Evolutionary conservation across 768 basidiomycete genomes (phyloP).

Genomic region (Symmetrospora coprosmae): DNA sequence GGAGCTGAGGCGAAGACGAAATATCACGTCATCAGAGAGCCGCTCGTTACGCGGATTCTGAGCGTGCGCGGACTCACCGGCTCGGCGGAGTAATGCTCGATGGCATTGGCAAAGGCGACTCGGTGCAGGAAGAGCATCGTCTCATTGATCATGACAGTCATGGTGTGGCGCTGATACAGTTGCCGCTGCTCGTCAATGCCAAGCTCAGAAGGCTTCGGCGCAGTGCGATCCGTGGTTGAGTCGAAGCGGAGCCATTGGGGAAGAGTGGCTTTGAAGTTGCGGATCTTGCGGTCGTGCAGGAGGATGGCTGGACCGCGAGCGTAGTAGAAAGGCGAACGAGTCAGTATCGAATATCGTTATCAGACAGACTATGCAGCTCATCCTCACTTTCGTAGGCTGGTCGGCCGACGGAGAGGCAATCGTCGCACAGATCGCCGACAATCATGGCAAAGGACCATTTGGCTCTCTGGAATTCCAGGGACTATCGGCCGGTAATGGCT

Average conservation of each 20-base stretch:
- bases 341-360: not conserved
- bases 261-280: conserved; percentile 7
- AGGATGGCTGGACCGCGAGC: conserved; percentile 13
- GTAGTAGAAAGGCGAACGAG: not conserved
- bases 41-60: too few species aligned
- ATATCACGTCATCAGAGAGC: not conserved
- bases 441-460: conserved; percentile 4
- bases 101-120: conserved; percentile 15
- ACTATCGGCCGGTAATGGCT: not conserved
- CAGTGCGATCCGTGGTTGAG: not conserved
- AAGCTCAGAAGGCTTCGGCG: not conserved
- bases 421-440: conserved; percentile 19
- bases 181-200: not conserved
- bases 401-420: conserved; percentile 11
- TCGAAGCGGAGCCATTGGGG: conserved; percentile 15
- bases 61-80: conserved; percentile 7
- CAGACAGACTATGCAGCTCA: not conserved
- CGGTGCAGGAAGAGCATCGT: conserved; percentile 19
- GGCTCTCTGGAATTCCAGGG: conserved; percentile 4
- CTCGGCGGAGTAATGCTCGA: conserved; percentile 14
- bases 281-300: not conserved
- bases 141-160: conserved; percentile 11
- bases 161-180: conserved; percentile 4
- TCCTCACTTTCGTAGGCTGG: conserved; percentile 16
- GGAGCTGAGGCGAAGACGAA: not conserved